Evolutionary conservation across 1,139 yeast species (phyloP).

Genomic region (Protomyces gravidus): DNA sequence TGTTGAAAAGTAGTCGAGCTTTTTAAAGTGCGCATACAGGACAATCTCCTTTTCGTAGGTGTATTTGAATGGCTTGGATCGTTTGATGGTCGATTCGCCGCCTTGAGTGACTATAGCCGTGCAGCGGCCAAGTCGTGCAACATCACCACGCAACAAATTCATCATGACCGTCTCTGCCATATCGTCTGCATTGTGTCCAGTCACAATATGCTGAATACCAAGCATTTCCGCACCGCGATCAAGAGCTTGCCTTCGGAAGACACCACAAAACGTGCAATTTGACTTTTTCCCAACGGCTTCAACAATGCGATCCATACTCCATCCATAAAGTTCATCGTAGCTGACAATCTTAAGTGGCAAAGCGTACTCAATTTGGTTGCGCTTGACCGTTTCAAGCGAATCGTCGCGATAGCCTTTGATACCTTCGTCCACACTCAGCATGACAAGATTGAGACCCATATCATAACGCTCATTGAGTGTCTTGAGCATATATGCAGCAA

Average conservation of each 20-base stretch:
- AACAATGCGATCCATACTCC: constrained; percentile 99
- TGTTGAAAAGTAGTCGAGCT: constrained; percentile 90
- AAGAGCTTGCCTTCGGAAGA: constrained; percentile 87
- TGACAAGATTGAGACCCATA: constrained; percentile 76
- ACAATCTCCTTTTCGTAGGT: constrained; percentile 97
- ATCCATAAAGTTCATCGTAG: constrained; percentile 76
- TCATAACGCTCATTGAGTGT: constrained; percentile 80
- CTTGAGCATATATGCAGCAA: constrained; percentile 80
- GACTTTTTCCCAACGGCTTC: constrained; percentile 90
- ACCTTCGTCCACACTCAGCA: constrained; percentile 92
- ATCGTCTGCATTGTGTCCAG: constrained; percentile 99
- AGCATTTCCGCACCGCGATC: constrained; percentile 94
- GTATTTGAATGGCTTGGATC: constrained; percentile 94
- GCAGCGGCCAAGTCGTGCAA: constrained; percentile 86
- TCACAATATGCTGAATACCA: constrained; percentile 83
- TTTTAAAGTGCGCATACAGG: constrained; percentile 91
- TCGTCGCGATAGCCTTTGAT: constrained; percentile 96
- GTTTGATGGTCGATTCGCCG: constrained; percentile 55
- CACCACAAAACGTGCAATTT: constrained; percentile 97
- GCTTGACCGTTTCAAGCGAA: constrained; percentile 89
- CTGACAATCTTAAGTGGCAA: constrained; percentile 88
- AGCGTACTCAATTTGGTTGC: constrained; percentile 82
- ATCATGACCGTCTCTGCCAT: constrained; percentile 97
- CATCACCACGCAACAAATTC: constrained; percentile 90
- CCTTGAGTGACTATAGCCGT: constrained; percentile 74